Evolutionary conservation across 2,329 filamentous ascomycete species (phyloP), one percentile per base, ranked within the genome.

Genomic region (Claviceps capensis): DNA sequence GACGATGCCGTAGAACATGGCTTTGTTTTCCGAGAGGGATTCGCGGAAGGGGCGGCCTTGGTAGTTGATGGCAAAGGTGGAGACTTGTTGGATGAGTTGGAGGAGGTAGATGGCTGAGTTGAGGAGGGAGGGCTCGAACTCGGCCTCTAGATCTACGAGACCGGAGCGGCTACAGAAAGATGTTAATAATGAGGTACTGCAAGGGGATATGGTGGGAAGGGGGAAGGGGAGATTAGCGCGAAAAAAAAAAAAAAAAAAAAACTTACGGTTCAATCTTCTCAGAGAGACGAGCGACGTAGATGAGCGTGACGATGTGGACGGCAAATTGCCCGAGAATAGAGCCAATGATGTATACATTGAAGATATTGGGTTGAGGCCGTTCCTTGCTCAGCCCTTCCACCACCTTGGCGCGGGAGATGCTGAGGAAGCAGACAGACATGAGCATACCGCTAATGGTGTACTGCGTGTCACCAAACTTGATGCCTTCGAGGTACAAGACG

Each of bases 391-490:
- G 76, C 38, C 86, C 85, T 71, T 98, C 93, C 50, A 98, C 93
- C 34, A 93, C 88, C 74, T 89, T 93, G 41, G 93, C 93, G 54
- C 93, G 85, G n/a, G 93, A 97, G 63, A 98, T 96, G 55, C 90
- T 96, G 62, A 98, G 73, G 78, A 98, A 98, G 72, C 93, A 98
- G 49, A 98, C 93, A 62, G 90, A 96, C 93, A 98, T 97, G 67
- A 98, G 83, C 87, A 98, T 97, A 60, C 93, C 93, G 61, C 89
- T 96, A 62, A 98, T 97, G 16, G 93, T 98, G 59, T 97, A 93
- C 71, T 98, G 93, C 4, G 90, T 89, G 65, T 98, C 93, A 52
- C 93, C 90, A 65, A 98, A 98, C 73, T 98, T 98, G 77, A 98
- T 98, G 57, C 93, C 93, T 62, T 97, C 91, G 1, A 98, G 80